Base-by-base conservation (phyloP, 2,329 filamentous ascomycete genomes). In the Penicillium olsonii region DNA sequence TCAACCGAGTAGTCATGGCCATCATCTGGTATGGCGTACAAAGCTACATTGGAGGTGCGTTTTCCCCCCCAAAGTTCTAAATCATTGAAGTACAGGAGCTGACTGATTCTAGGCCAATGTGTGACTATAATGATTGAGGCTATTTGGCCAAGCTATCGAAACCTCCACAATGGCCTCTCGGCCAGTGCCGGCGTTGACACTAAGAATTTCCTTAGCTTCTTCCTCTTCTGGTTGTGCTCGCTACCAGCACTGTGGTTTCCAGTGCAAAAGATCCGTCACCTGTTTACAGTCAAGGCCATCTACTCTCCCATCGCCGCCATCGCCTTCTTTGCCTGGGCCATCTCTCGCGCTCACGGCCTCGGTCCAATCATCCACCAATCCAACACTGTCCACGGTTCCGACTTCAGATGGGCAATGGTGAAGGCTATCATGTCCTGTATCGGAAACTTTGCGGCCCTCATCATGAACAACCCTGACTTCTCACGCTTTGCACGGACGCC, bases 211-310 rank as follows among this genome's bases (percentile, higher is more conserved):
- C 80, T 85, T 37, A 88, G 87, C 11, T 96, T 95, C 74, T 87
- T 95, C 75, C 75, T 96, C 48, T 96, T 95, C 70, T 95, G 90
- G 89, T 67, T 90, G 2, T 75, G 80, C 55, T 92, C 87, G 2
- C 77, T 95, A 1, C 90, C 91, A 0, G 90, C 90, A 17, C 86
- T 95, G 53, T 95, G 88, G 85, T 92, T 94, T 59, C 90, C 90
- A 0, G 90, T 95, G 1, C 88, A 95, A 71, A 84, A 92, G 73
- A 85, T 95, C 63, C 84, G 91, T 38, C 91, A 96, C 68, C 76
- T 96, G 4, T 96, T 96, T 73, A 96, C 91, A 0, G 87, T 90
- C 65, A 96, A 96, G 74, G 85, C 92, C 0, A 88, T 84, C 65
- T 83, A 95, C 52, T 91, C 94, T 0, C 92, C 92, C 0, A 79